phyloP scores from a whole-genome alignment of 2,329 filamentous ascomycete genomes.

The Clonostachys chloroleuca region DNA sequence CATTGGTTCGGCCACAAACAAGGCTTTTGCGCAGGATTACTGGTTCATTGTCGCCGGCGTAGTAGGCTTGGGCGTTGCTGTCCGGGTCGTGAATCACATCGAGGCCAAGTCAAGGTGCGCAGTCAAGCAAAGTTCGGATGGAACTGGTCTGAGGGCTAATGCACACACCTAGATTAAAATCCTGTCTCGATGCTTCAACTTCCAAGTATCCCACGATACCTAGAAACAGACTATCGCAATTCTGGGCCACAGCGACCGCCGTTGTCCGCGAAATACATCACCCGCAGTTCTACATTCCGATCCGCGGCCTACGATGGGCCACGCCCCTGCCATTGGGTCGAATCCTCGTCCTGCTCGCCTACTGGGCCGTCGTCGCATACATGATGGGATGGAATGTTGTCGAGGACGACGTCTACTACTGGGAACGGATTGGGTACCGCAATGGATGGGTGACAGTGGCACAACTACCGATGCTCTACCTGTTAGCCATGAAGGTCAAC shows the following conservation, averaged over 20 bases:
- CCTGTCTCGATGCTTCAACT: slow-evolving; percentile 33
- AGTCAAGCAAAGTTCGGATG: neutral
- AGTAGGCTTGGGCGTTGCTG: slow-evolving; percentile 30
- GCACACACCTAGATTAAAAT: slow-evolving; percentile 33
- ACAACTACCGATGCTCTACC: slow-evolving; percentile 46
- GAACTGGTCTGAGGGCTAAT: too few relatives aligned
- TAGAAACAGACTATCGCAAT: slow-evolving; percentile 34
- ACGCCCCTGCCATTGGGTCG: slow-evolving; percentile 56
- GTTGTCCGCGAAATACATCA: slow-evolving; percentile 51
- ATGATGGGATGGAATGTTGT: slow-evolving; percentile 67
- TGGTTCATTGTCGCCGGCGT: slow-evolving; percentile 55
- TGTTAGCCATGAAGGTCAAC: slow-evolving; percentile 91
- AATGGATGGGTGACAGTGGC: slow-evolving; percentile 15
- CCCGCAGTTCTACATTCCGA: slow-evolving; percentile 46
- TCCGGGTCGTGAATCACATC: slow-evolving; percentile 37
- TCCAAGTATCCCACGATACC: slow-evolving; percentile 46
- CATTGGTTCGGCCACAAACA: slow-evolving; percentile 38
- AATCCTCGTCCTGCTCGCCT: slow-evolving; percentile 74
- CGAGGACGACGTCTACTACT: slow-evolving; percentile 14
- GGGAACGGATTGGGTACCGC: slow-evolving; percentile 15
- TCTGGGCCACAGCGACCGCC: slow-evolving; percentile 56
- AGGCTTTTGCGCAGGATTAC: slow-evolving; percentile 46
- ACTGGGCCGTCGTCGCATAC: slow-evolving; percentile 85
- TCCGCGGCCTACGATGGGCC: slow-evolving; percentile 45
- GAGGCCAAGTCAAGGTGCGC: slow-evolving; percentile 35